Percentiles rank a stretch among this genome's conserved stretches.
These are phyloP conservation scores for Ascodesmis nigricans DNA, from an alignment of 495 filamentous ascomycete genomes.

Conservation along the genomic window DNA sequence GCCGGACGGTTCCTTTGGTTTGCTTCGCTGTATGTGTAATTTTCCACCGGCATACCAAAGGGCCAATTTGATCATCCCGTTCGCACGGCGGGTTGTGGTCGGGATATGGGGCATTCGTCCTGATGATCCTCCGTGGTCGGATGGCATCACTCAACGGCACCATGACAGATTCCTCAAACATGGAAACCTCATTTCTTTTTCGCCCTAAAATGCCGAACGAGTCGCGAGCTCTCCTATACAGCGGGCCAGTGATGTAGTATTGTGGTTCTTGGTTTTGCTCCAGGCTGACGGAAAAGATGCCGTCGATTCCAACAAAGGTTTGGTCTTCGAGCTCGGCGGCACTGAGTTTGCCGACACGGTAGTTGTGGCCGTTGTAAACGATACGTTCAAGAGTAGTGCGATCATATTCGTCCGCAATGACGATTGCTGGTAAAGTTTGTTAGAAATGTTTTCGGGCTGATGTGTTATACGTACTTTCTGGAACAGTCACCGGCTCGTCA, in stretches of 20 bases:
- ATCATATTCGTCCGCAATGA: no score
- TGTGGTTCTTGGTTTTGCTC: no score
- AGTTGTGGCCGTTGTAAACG: background rate
- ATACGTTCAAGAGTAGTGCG: no score
- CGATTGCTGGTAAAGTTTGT: no score
- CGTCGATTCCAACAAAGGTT: background rate
- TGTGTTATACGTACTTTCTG: no score
- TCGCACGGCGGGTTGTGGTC: background rate
- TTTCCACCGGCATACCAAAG: constrained; percentile 3
- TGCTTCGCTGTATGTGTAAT: constrained; percentile 1
- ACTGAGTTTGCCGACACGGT: background rate
- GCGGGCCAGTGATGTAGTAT: background rate
- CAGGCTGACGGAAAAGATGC: background rate
- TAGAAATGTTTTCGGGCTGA: no score
- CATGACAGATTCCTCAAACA: constrained; percentile 5
- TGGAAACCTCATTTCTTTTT: constrained; percentile 19
- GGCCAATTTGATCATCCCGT: background rate
- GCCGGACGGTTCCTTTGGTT: background rate
- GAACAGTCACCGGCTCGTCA: no score
- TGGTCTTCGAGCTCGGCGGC: background rate
- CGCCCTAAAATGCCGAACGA: constrained; percentile 10
- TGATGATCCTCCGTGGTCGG: constrained; percentile 12
- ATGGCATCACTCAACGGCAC: constrained; percentile 9
- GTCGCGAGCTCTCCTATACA: constrained; percentile 6
- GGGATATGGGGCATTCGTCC: constrained; percentile 19